Percentiles rank a stretch among this genome's conserved stretches.
Evolutionary conservation across 441 rosid species (phyloP).

Genomic region (Populus hybrid): DNA sequence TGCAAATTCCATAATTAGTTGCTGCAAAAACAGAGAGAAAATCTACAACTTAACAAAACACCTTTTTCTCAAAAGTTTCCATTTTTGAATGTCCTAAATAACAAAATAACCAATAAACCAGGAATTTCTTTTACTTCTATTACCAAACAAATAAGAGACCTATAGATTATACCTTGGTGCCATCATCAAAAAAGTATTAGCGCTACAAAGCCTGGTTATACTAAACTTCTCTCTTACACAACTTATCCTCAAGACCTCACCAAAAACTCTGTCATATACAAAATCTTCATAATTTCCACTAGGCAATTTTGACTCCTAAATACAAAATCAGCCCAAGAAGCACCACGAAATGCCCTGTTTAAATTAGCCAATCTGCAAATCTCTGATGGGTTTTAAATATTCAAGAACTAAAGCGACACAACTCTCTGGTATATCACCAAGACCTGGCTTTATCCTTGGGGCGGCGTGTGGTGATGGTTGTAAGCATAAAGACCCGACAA

Average conservation of each 20-base stretch:
- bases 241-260: conserved; percentile 34
- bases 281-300: conserved; percentile 40
- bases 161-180: conserved; percentile 52
- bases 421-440: conserved; percentile 80
- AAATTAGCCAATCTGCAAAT: conserved; percentile 53
- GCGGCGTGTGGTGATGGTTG: conserved; percentile 3
- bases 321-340: conserved; percentile 85
- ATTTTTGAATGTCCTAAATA: neutral
- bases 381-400: conserved; percentile 70
- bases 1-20: neutral
- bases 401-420: conserved; percentile 68
- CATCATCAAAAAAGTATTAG: conserved; percentile 57
- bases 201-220: conserved; percentile 53
- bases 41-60: neutral
- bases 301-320: conserved; percentile 81
- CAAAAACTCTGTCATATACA: conserved; percentile 30
- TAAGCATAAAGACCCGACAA: conserved; percentile 11
- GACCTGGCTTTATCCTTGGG: conserved; percentile 27
- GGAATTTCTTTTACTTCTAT: neutral
- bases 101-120: neutral
- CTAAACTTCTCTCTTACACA: conserved; percentile 70
- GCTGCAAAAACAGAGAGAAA: neutral
- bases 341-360: conserved; percentile 60
- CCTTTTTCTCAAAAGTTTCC: neutral
- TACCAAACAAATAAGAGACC: neutral